A percentile compares a stretch with the other conserved stretches of the same genome.
Conservation (phyloP, 1,284 basidiomycete species). For the Ganoderma resinaceum region DNA sequence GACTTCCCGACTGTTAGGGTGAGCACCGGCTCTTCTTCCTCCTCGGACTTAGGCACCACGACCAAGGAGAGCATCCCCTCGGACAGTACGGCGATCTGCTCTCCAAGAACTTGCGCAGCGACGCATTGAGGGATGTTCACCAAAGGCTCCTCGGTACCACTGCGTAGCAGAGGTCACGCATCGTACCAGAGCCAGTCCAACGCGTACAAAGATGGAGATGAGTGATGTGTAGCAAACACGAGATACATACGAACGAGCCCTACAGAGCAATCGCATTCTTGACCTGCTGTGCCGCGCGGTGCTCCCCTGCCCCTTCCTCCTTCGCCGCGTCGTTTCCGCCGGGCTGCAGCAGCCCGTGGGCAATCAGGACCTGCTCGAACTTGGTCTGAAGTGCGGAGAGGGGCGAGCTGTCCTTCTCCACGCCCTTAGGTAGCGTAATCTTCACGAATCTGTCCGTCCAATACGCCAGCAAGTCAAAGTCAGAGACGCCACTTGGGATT, state of each 20-base stretch:
- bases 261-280: constrained; percentile 23
- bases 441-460: constrained; percentile 35
- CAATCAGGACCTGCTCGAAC: constrained; percentile 40
- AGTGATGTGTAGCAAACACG: not conserved
- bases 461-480: not conserved
- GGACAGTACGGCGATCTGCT: constrained; percentile 19
- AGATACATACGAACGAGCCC: constrained; percentile 14
- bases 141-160: constrained; percentile 8
- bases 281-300: constrained; percentile 12
- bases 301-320: constrained; percentile 5
- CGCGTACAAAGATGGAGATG: not conserved
- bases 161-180: not conserved
- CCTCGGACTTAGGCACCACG: constrained; percentile 9
- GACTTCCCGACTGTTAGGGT: constrained; percentile 36
- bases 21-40: constrained; percentile 20
- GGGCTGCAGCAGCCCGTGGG: constrained; percentile 35
- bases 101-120: constrained; percentile 20
- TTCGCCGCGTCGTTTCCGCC: constrained; percentile 14
- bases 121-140: constrained; percentile 21
- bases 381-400: constrained; percentile 34
- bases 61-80: constrained; percentile 17
- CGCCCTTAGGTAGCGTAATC: constrained; percentile 37
- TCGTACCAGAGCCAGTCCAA: not conserved
- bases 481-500: not conserved
- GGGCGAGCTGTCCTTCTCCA: constrained; percentile 27